Conservation (phyloP, 164 flowering plant genomes). For the Vitis rupestris region DNA sequence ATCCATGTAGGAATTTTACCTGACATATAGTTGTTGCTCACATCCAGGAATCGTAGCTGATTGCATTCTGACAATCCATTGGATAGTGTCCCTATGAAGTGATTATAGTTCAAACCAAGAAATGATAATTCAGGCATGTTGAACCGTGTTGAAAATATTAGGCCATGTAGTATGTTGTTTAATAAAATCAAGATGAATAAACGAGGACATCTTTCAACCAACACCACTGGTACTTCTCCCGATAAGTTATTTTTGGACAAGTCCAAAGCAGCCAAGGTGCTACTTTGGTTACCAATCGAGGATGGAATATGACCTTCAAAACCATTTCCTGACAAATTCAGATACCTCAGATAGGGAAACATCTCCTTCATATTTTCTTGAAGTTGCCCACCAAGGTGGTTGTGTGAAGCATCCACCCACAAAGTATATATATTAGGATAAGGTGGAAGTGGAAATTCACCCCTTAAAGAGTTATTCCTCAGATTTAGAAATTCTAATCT, state of each 20-base stretch:
- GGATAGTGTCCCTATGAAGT: not conserved
- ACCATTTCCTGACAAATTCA: not conserved
- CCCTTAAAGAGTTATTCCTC: conserved; percentile 4
- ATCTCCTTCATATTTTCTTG: not conserved
- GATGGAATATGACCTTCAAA: not conserved
- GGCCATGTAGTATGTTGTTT: not conserved
- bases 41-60: too few species aligned
- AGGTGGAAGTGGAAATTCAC: conserved; percentile 4
- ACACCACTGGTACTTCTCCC: not conserved
- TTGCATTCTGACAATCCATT: too few species aligned
- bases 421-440: not conserved
- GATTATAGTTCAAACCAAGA: not conserved
- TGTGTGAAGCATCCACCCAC: not conserved
- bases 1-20: too few species aligned
- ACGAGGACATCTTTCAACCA: not conserved
- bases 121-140: not conserved
- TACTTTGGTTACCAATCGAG: not conserved
- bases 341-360: too few species aligned
- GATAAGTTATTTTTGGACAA: not conserved
- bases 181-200: not conserved
- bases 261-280: not conserved
- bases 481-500: not conserved
- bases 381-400: not conserved
- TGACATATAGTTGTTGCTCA: too few species aligned
- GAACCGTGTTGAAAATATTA: not conserved